Evolutionary conservation across 2,329 filamentous ascomycete species (phyloP), one percentile per base, ranked within the genome.

Genomic region (Alternaria sp.): DNA sequence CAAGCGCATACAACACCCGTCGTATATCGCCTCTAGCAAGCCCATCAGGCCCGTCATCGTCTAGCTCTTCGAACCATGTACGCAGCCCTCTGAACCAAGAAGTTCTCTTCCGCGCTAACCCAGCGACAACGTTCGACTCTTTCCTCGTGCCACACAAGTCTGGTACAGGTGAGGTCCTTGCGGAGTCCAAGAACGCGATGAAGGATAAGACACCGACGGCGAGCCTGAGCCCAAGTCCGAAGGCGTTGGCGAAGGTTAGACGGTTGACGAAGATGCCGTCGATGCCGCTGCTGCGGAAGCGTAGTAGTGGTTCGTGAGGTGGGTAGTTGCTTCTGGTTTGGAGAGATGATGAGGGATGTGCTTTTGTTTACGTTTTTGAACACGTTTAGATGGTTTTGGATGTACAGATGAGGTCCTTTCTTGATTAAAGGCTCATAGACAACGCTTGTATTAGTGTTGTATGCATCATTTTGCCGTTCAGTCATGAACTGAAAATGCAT

Each of bases 131-230:
- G 0, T 77, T 77, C 44, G 74, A 78, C 23, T 20, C 56, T 1
- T 73, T 78, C 20, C 66, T 78, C n/a, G 63, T 50, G 4, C 72
- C 70, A 2, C 74, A 74, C 44, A 61, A 55, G 46, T 69, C 73
- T 30, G 71, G 74, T 0, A 77, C 69, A 58, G 73, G 72, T 14
- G 75, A 75, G 65, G 67, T 63, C 8, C 69, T 69, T 56, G 59
- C 51, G 2, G 66, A 64, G 4, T 58, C 62, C 1, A 49, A 54
- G 6, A 59, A 71, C 49, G 71, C 64, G 15, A 59, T 58, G 58
- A 65, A 61, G 45, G 5, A 5, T 14, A 21, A 60, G 49, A 62
- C 53, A 20, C 33, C 12, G 3, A 37, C 18, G 26, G 25, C 21
- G 30, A 45, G 37, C 12, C 49, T 14, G 20, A 49, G 20, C 30